Base-by-base conservation (phyloP, 352 stramenopile genomes). In the Pythium volutum region DNA sequence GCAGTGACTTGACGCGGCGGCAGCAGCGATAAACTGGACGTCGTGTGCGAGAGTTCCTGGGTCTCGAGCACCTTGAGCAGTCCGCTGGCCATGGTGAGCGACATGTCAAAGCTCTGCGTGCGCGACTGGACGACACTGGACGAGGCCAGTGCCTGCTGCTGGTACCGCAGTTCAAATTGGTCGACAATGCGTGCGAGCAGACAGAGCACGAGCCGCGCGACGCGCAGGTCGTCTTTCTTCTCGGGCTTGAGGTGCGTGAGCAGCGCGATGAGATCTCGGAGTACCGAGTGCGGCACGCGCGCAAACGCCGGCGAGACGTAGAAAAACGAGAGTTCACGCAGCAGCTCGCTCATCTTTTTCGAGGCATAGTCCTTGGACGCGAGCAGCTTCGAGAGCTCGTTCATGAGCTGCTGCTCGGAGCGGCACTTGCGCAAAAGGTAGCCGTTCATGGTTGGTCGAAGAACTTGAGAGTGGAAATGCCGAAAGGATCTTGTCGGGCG, bases 371-470 rank as follows among this genome's bases (percentile, higher is more conserved):
- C 81, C 52, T 85, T 86, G 15, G 71, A 62, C 9, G 53, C 59
- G 22, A 91, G 60, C 16, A 88, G 66, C 64, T 85, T 88, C 27
- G 73, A 74, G 36, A 93, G 70, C 57, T 93, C 84, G 56, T 93
- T 91, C 71, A 91, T 80, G 52, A 93, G 75, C 69, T 93, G 81
- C 72, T 90, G 79, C 77, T 91, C 79, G 16, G 81, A 93, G 61
- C 79, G 81, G 61, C 77, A 87, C 57, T 88, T 89, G 62, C 70
- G 75, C 55, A 74, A 73, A 55, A 90, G 52, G 65, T 90, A 90
- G 25, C 64, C 75, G 64, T 90, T 90, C 79, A 93, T 91, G 8
- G 22, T 36, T 7, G 18, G 0, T 41, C 7, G 20, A 2, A 3
- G n/a, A n/a, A 27, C 14, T n/a, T 2, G 29, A 5, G 27, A 2